Evolutionary conservation across 257 asterid species (phyloP), one percentile per base, ranked within the genome.

Genomic region (Petunia secreta): DNA sequence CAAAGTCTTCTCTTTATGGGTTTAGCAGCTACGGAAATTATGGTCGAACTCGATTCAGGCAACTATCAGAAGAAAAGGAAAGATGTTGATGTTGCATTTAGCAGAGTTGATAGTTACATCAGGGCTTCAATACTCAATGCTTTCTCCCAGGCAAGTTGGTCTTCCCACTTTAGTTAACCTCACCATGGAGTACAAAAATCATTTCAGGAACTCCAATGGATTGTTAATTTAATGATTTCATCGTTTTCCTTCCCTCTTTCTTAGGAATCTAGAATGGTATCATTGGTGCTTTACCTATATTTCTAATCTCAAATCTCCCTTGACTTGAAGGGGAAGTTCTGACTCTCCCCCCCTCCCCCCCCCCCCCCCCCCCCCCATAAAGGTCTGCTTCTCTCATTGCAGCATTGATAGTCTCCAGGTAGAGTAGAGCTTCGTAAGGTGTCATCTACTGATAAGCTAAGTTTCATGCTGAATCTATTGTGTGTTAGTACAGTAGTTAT

Each of bases 81-180:
- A 64, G 92, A 87, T 81, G 87, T 74, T 74, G 93, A 88, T 69
- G 89, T 88, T 79, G 85, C 91, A 79, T 83, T 82, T 80, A 75
- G 63, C 77, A 86, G 83, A 86, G 91, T 92, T 65, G 97, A 95
- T 65, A 80, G 88, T 75, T 93, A 90, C 81, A 92, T 95, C 87
- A 94, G 98, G 86, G 91, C 98, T 62, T 93, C 99, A 10, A 54
- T 91, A 83, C 81, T 83, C 82, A 84, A 66, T 79, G 88, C 93
- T 80, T 95, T 87, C 83, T 80, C 90, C 81, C 94, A 92, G 99
- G 99, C 97, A 91, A 92, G 98, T 86, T 80, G 63, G 44, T 40
- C 36, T 53, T 75, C 62, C 77, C 48, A 54, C 81, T 80, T 62
- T n/a, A 36, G 43, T 57, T 66, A 77, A 40, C 11, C 36, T 79